Evolutionary conservation across 23 red algal genomes (phyloP).

Genomic region (Gracilaria gracilis): DNA sequence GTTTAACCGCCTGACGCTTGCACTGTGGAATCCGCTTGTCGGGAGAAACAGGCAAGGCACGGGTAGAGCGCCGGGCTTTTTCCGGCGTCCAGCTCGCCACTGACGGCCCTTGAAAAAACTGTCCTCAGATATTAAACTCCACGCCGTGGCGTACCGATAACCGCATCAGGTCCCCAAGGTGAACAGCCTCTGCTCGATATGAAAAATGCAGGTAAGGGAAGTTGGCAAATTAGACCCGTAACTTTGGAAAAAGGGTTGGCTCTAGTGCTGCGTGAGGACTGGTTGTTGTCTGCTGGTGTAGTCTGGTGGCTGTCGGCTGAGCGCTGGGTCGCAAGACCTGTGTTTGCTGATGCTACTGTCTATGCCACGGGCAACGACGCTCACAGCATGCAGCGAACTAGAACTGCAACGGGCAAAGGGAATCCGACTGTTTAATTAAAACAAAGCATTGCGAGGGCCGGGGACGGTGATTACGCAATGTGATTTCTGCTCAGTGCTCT

Average conservation of each 20-base stretch:
- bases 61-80: slow-evolving; percentile 65
- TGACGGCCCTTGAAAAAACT: slow-evolving; percentile 83
- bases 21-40: slow-evolving; percentile 87
- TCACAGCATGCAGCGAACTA: slow-evolving; percentile 49
- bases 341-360: slow-evolving; percentile 12
- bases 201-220: too few relatives aligned
- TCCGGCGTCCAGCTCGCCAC: slow-evolving; percentile 72
- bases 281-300: too few relatives aligned
- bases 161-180: too few relatives aligned
- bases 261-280: too few relatives aligned
- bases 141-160: too few relatives aligned
- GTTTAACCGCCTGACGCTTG: slow-evolving; percentile 58
- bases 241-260: too few relatives aligned
- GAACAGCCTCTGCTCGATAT: too few relatives aligned
- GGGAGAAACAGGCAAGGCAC: slow-evolving; percentile 76
- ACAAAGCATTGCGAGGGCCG: slow-evolving; percentile 46
- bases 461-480: slow-evolving; percentile 48
- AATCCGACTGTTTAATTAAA: slow-evolving; percentile 52
- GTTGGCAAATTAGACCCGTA: too few relatives aligned
- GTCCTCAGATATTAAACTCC: too few relatives aligned
- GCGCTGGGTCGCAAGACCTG: not conserved
- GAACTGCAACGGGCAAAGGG: slow-evolving; percentile 43
- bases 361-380: slow-evolving; percentile 11
- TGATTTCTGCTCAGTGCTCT: slow-evolving; percentile 47
- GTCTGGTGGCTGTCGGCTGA: slow-evolving; percentile 26